Conservation (phyloP, 768 basidiomycete species). For the Tricholoma bakamatsutake region DNA sequence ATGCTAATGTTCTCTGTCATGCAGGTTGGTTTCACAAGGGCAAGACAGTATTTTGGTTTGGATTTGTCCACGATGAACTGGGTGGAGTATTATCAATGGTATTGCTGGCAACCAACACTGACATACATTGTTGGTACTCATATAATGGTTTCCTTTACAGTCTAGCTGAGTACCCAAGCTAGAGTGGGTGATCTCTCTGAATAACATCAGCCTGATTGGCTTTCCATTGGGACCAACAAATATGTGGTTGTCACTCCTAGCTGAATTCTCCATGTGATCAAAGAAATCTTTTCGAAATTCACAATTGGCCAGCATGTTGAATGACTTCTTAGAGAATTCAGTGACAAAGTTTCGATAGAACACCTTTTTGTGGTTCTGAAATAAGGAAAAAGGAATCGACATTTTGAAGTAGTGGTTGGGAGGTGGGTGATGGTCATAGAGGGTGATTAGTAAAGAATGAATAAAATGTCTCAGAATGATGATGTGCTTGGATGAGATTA, state of each 20-base stretch:
- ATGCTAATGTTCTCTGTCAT: background rate
- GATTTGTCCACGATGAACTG: background rate
- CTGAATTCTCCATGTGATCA: background rate
- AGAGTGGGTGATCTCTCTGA: background rate
- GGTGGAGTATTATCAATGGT: background rate
- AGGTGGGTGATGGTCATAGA: background rate
- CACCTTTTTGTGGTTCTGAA: background rate
- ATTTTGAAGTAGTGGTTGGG: background rate
- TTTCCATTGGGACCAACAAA: background rate
- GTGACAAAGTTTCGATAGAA: background rate
- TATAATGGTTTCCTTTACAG: background rate
- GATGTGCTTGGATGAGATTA: background rate
- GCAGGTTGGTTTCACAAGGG: too few relatives aligned
- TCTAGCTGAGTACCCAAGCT: background rate
- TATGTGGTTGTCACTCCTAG: background rate
- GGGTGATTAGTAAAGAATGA: background rate
- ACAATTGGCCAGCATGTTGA: background rate
- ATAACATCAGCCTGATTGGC: background rate
- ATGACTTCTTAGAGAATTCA: background rate
- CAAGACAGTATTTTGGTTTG: too few relatives aligned
- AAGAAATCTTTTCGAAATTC: background rate
- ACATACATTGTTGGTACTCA: background rate
- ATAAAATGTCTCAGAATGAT: background rate
- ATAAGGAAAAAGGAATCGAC: background rate
- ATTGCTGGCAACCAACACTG: background rate